Conservation (phyloP, 1,139 yeast species). For the Debaryomycetaceae sp. region DNA sequence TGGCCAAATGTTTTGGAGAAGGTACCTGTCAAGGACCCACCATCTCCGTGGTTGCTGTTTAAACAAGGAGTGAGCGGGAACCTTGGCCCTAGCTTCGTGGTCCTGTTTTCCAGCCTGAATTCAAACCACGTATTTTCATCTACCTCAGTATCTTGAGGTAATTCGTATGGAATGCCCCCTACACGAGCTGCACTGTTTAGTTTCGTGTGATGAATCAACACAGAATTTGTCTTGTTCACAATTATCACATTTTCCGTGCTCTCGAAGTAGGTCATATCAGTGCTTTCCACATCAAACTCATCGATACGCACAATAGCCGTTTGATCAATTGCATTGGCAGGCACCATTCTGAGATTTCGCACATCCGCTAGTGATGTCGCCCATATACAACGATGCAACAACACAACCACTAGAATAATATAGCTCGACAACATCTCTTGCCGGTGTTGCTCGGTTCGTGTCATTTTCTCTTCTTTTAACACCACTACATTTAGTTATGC, state of each 20-base stretch:
- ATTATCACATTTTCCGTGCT: slow-evolving; percentile 12
- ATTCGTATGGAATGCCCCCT: slow-evolving; percentile 10
- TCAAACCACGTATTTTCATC: slow-evolving; percentile 15
- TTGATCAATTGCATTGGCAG: slow-evolving; percentile 7
- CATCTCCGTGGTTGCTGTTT: slow-evolving; percentile 16
- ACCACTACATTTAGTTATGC: not conserved
- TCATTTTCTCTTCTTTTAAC: not conserved
- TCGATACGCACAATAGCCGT: slow-evolving; percentile 5
- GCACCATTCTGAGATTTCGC: slow-evolving; percentile 6
- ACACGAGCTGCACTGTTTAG: slow-evolving; percentile 15
- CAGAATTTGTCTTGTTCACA: slow-evolving; percentile 10
- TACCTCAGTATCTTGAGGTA: slow-evolving; percentile 5
- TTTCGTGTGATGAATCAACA: slow-evolving; percentile 15
- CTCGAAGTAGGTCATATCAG: slow-evolving; percentile 6
- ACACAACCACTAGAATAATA: too few species aligned
- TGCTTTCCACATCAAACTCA: not conserved
- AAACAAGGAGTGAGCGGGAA: slow-evolving; percentile 20
- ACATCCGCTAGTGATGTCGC: not conserved
- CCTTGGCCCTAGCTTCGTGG: slow-evolving; percentile 9
- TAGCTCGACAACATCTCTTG: too few species aligned
- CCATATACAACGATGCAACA: not conserved
- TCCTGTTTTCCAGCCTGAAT: slow-evolving; percentile 6
- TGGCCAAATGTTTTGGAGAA: slow-evolving; percentile 14
- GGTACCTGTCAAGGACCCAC: slow-evolving; percentile 16
- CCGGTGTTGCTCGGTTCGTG: not conserved